Base-by-base conservation (phyloP, 805 yeast genomes). In the Candida pini region DNA sequence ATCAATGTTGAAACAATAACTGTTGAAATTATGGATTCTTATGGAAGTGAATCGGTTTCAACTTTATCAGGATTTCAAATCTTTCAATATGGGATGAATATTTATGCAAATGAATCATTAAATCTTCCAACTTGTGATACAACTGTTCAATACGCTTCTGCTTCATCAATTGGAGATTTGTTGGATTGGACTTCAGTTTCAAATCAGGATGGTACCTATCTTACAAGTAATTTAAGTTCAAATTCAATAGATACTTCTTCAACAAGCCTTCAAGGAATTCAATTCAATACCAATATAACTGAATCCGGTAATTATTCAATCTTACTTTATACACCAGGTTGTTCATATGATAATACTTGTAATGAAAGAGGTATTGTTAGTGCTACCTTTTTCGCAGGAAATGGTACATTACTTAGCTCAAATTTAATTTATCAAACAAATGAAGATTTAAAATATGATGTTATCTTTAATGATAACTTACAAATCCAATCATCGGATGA, bases 301-400 rank as follows among this genome's bases (percentile, higher is more conserved):
- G 71, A 75, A 42, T 66, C 85, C 0, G 97, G 97, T 8, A 67
- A 76, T 39, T 92, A 87, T 56, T 65, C 85, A 0, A 66, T 92
- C 17, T 63, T 75, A 34, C 48, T 89, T 32, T 81, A 75, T 48
- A 92, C 98, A 1, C 96, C 96, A 0, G 97, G 97, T 0, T 92
- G 98, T 62, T 34, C 56, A 1, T 54, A 47, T 4, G 95, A 84
- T 53, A 58, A 63, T 32, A 70, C 92, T 0, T 92, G 98, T 60
- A 45, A 54, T 16, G 39, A 62, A 15, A 71, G 98, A 53, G 90
- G 95, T 9, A 70, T 75, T 18, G 90, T 85, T 4, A 85, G 85
- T 47, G 96, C 81, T 0, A 71, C 94, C 0, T 64, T 89, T 2
- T 63, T 58, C 42, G 71, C 73, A 25, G 68, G 67, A 8, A 64